Conservation (phyloP, 2,329 filamentous ascomycete genomes). For the Calonectria naviculata region DNA sequence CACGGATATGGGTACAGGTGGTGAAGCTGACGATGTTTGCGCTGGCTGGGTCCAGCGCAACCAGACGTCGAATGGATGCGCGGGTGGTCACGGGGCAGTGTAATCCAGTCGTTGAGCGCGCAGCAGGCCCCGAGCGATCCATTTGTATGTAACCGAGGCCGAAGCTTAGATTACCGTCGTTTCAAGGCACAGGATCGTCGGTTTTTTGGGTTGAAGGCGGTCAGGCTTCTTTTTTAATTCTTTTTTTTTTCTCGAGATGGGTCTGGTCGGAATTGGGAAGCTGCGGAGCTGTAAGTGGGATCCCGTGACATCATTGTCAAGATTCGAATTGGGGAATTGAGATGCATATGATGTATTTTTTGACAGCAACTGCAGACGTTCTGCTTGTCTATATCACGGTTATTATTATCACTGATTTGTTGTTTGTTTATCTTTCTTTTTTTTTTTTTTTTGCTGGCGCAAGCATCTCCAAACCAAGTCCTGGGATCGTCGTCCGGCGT, state of each 20-base stretch:
- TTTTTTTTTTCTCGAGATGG: not conserved
- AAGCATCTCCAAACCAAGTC: not conserved
- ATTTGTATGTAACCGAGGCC: not conserved
- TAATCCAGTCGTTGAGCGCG: not conserved
- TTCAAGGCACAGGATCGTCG: not conserved
- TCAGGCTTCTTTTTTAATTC: not conserved
- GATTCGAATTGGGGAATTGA: not conserved
- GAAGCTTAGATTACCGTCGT: not conserved
- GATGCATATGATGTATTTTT: not conserved
- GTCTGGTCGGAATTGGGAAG: not conserved
- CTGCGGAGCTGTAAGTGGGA: not conserved
- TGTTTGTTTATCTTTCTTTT: not conserved
- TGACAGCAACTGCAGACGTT: too few species aligned
- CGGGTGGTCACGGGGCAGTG: not conserved
- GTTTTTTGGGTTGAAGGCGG: not conserved
- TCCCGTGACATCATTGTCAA: not conserved
- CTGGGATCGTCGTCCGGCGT: not conserved
- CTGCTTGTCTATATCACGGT: too few species aligned
- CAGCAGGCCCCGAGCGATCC: not conserved
- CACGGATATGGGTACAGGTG: not conserved
- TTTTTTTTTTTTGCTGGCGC: not conserved
- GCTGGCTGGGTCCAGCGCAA: not conserved
- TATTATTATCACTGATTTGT: not conserved
- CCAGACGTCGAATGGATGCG: not conserved
- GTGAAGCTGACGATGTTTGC: not conserved